Percentiles rank a stretch among this genome's conserved stretches.
phyloP scores from a whole-genome alignment of 352 stramenopile species.

The Pythium plurisporium region DNA sequence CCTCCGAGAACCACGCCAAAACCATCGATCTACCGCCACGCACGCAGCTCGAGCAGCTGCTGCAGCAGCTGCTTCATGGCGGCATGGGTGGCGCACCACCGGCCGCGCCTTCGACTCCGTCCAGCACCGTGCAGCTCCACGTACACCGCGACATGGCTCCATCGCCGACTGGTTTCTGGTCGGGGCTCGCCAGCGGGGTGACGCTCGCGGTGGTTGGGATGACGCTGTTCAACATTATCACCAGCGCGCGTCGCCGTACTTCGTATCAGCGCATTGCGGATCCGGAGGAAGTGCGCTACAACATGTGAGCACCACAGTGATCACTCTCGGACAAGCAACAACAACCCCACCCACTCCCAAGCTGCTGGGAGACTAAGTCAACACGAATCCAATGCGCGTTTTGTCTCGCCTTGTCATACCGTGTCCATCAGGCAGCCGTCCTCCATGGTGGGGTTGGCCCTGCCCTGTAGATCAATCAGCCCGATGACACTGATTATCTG shows the following conservation, averaged over 20 bases:
- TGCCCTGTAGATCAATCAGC: too few relatives aligned
- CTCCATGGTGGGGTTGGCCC: too few relatives aligned
- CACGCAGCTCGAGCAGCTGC: conserved; percentile 35
- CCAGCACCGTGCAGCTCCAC: background rate
- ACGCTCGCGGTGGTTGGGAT: conserved; percentile 10
- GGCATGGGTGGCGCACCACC: background rate
- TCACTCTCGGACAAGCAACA: too few relatives aligned
- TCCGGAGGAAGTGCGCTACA: conserved; percentile 4
- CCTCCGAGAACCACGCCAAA: conserved; percentile 32
- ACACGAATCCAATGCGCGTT: too few relatives aligned
- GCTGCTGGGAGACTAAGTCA: too few relatives aligned
- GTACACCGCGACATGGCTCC: background rate
- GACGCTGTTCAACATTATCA: conserved; percentile 13
- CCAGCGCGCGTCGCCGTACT: background rate
- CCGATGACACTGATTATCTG: too few relatives aligned
- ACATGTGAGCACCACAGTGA: too few relatives aligned
- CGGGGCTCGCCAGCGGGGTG: conserved; percentile 7
- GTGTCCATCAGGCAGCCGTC: too few relatives aligned
- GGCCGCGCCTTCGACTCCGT: background rate
- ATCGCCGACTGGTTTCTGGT: conserved; percentile 6
- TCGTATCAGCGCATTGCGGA: conserved; percentile 17
- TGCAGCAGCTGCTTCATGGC: conserved; percentile 24
- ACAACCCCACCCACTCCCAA: too few relatives aligned
- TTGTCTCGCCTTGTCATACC: too few relatives aligned
- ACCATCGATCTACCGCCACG: conserved; percentile 63